Base-by-base conservation (phyloP, 306 rosid genomes). In the Quercus suber region DNA sequence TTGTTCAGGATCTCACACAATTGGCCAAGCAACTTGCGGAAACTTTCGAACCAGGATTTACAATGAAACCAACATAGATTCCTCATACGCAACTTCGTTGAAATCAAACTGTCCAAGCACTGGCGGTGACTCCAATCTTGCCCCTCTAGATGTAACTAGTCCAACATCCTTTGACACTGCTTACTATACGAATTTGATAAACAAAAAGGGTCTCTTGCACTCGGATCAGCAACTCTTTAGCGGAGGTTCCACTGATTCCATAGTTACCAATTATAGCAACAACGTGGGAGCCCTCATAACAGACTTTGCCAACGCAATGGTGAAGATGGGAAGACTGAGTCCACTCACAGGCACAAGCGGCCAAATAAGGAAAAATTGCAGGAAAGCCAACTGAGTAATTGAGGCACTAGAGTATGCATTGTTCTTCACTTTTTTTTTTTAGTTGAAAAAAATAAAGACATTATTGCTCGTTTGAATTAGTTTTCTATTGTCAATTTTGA, bases 261-360 rank as follows among this genome's bases (percentile, higher is more conserved):
- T 75, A 15, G 97, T 90, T 5, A 79, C 58, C 20, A 60, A 51
- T 64, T 92, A 90, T 37, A 37, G 51, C 53, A 82, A 25, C 43
- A 45, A 84, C 14, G 17, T 82, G 0, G 25, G 3, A 1, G 68
- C 58, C 51, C 82, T 90, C 74, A 51, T 8, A 3, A 63, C 83
- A 4, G 94, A 92, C 35, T 90, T 92, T n/a, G 89, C 83, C 20
- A 83, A 78, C 6, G 94, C 92, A 7, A 90, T 88, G 88, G 63
- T 77, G 15, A 92, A 84, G 86, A 87, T 90, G 97, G 84, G 90
- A 4, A 87, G 85, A 37, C 85, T 92, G 10, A 72, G 86, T 55
- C 89, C 87, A 20, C 86, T 90, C 18, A 88, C 93, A 0, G 94
- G 91, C 21, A 30, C 84, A 0, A 37, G 14, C 17, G 91, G 94